Evolutionary conservation across 768 basidiomycete species (phyloP).

Genomic region (Mycena galopus): DNA sequence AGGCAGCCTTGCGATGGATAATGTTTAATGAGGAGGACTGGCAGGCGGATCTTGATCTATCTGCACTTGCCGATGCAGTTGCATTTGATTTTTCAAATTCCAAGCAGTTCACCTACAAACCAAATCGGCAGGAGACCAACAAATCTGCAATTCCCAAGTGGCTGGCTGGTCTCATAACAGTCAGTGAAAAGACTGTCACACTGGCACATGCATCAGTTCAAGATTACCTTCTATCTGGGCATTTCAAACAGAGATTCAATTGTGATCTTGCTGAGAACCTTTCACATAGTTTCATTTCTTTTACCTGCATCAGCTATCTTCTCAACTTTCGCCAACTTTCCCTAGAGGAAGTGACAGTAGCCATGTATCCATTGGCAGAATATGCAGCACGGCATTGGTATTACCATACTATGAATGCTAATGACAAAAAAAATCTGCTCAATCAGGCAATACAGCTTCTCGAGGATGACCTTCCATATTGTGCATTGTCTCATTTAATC

Average conservation of each 20-base stretch:
- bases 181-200: too few species aligned
- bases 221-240: too few species aligned
- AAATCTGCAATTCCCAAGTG: not conserved
- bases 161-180: too few species aligned
- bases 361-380: not conserved
- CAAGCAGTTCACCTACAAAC: not conserved
- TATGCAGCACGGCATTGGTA: constrained; percentile 8
- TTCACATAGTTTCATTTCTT: not conserved
- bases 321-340: not conserved
- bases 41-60: not conserved
- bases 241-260: not conserved
- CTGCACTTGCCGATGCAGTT: not conserved
- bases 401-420: not conserved
- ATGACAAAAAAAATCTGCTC: not conserved
- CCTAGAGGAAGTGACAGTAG: not conserved
- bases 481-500: too few species aligned
- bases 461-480: too few species aligned
- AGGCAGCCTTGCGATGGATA: not conserved
- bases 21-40: not conserved
- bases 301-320: constrained; percentile 10
- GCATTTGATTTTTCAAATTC: not conserved
- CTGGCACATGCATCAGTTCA: too few species aligned
- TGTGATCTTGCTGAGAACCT: not conserved
- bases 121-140: not conserved
- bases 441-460: not conserved